A percentile compares a stretch with the other conserved stretches of the same genome.
phyloP scores from a whole-genome alignment of 2,329 filamentous ascomycete genomes.

The Hymenoscyphus repandus region DNA sequence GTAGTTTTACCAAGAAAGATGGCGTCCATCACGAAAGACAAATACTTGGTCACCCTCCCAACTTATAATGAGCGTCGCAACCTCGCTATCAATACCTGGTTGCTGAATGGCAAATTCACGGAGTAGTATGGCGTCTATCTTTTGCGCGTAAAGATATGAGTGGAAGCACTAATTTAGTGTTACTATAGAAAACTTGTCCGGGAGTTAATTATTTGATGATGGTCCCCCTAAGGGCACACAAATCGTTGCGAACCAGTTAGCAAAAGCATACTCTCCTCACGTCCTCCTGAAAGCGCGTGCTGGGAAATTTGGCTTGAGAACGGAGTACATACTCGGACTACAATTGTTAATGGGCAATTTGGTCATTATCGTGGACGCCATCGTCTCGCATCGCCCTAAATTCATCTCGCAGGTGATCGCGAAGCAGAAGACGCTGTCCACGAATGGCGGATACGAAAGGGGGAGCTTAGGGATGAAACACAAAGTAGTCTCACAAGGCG shows the following conservation, averaged over 20 bases:
- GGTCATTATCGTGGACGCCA: constrained; percentile 99
- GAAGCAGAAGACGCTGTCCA: constrained; percentile 54
- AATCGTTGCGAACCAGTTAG: constrained; percentile 82
- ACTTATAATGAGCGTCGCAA: constrained; percentile 99
- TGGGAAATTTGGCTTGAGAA: constrained; percentile 51
- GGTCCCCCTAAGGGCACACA: constrained; percentile 95
- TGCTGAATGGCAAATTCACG: constrained; percentile 87
- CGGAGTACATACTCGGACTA: constrained; percentile 39
- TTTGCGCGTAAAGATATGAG: background rate
- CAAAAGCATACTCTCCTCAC: constrained; percentile 74
- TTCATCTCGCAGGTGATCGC: constrained; percentile 95
- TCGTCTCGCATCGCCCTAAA: constrained; percentile 98
- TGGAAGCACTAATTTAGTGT: background rate
- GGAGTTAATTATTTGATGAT: constrained; percentile 98
- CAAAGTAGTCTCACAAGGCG: constrained; percentile 77
- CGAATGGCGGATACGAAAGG: constrained; percentile 69
- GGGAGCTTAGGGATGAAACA: too few species aligned
- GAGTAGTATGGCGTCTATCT: constrained; percentile 60
- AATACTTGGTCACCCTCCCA: constrained; percentile 95
- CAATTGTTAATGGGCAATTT: constrained; percentile 88
- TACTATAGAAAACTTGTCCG: constrained; percentile 75
- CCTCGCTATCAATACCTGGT: constrained; percentile 81
- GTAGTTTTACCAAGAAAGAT: background rate
- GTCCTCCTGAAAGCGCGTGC: constrained; percentile 82
- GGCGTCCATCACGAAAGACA: constrained; percentile 48